A percentile compares a stretch with the other conserved stretches of the same genome.
phyloP scores from a whole-genome alignment of 208 protist species.

The Trypanosoma vivax region DNA sequence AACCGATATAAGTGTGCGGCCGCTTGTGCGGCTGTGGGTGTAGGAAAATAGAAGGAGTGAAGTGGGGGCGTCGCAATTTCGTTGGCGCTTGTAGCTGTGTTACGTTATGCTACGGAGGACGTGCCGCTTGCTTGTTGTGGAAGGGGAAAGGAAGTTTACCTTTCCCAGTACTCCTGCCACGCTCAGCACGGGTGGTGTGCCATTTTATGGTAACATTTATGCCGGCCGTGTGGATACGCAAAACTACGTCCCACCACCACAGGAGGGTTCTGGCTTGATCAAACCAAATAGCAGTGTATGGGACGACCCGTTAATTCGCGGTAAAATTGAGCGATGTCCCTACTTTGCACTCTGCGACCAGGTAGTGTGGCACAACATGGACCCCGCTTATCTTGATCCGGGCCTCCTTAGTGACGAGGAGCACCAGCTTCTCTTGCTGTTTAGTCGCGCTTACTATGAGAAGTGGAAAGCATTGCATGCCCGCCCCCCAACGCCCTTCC shows the following conservation, averaged over 20 bases:
- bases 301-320: slow-evolving; percentile 51
- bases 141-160: slow-evolving; percentile 58
- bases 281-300: slow-evolving; percentile 47
- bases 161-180: slow-evolving; percentile 47
- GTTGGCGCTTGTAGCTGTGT: neutral
- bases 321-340: slow-evolving; percentile 60
- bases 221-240: slow-evolving; percentile 69
- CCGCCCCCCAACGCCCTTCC: slow-evolving; percentile 36
- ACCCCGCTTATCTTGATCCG: slow-evolving; percentile 75
- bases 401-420: slow-evolving; percentile 74
- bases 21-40: too few relatives aligned
- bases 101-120: slow-evolving; percentile 26
- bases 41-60: too few relatives aligned
- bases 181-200: slow-evolving; percentile 52
- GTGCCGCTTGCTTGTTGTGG: slow-evolving; percentile 32
- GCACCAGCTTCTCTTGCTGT: slow-evolving; percentile 80
- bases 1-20: too few relatives aligned
- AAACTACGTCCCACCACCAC: slow-evolving; percentile 57
- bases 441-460: slow-evolving; percentile 81
- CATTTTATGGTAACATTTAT: slow-evolving; percentile 86
- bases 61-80: neutral
- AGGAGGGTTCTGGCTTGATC: slow-evolving; percentile 43
- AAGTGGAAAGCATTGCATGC: slow-evolving; percentile 69
- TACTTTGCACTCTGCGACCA: slow-evolving; percentile 88
- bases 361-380: slow-evolving; percentile 87